phyloP scores from a whole-genome alignment of 495 filamentous ascomycete genomes.

The Thozetella sp. region DNA sequence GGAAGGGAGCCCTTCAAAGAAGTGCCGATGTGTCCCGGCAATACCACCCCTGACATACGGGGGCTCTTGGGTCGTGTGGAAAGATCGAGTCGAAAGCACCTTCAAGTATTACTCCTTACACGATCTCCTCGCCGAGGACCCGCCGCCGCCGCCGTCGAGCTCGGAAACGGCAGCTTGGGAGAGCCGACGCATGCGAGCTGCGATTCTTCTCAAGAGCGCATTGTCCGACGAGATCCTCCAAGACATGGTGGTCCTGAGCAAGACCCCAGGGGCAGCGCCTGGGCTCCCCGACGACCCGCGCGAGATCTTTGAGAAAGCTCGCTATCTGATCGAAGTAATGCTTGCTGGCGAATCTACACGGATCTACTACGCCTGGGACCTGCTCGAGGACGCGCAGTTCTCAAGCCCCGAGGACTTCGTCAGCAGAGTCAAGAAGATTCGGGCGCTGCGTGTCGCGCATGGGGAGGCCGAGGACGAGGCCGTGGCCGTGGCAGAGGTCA shows the following conservation, averaged over 20 bases:
- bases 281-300: background rate
- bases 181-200: background rate
- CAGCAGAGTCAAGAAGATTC: background rate
- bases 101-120: background rate
- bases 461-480: background rate
- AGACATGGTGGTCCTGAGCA: background rate
- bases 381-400: background rate
- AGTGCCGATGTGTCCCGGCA: background rate
- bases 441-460: background rate
- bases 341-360: background rate
- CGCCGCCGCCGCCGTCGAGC: background rate
- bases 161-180: background rate
- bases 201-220: background rate
- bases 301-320: background rate
- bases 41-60: background rate
- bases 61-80: background rate
- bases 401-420: background rate
- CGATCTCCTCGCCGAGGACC: background rate
- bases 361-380: background rate
- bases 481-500: background rate
- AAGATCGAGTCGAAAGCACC: background rate
- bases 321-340: background rate
- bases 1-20: background rate
- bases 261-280: background rate
- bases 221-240: conserved; percentile 1